These are phyloP conservation scores for Mycena rosella DNA, from an alignment of 768 basidiomycete species.

Conservation along the genomic window DNA sequence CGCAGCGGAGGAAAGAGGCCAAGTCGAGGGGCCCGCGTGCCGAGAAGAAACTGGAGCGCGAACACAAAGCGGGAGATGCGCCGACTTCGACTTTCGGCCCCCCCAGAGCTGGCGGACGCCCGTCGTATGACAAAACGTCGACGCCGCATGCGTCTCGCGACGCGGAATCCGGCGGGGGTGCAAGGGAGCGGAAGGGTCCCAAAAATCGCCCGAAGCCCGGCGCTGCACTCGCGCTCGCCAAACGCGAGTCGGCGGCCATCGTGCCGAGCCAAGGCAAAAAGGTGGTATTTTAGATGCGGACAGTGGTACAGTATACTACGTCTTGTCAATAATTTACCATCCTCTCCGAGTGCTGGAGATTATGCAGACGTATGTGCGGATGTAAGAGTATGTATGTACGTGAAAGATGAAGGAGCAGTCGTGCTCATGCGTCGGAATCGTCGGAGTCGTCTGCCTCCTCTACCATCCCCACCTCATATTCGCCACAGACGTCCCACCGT, in stretches of 20 bases:
- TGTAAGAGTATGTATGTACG: not conserved
- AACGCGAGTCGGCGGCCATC: conserved; percentile 82
- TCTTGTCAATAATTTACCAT: conserved; percentile 23
- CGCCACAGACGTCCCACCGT: conserved; percentile 93
- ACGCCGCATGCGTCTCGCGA: not conserved
- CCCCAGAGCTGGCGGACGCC: conserved; percentile 17
- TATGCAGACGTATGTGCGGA: conserved; percentile 5
- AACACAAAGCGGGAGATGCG: conserved; percentile 13
- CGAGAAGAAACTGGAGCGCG: conserved; percentile 28
- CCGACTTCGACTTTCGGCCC: conserved; percentile 11
- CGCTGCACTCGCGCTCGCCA: conserved; percentile 82
- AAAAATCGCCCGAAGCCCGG: conserved; percentile 77
- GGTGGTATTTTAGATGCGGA: conserved; percentile 67
- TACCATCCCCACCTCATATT: conserved; percentile 91
- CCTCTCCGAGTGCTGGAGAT: conserved; percentile 4
- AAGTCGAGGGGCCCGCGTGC: conserved; percentile 27
- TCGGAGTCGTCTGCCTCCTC: conserved; percentile 67
- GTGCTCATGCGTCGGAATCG: not conserved
- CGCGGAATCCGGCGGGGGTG: conserved; percentile 25
- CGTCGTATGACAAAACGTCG: conserved; percentile 2
- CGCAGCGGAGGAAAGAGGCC: conserved; percentile 33
- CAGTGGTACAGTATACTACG: not conserved
- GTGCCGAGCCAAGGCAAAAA: conserved; percentile 77
- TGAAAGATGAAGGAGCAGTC: not conserved
- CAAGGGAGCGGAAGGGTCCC: conserved; percentile 41